phyloP scores from a whole-genome alignment of 2,329 filamentous ascomycete species.

The Penicillium polonicum region DNA sequence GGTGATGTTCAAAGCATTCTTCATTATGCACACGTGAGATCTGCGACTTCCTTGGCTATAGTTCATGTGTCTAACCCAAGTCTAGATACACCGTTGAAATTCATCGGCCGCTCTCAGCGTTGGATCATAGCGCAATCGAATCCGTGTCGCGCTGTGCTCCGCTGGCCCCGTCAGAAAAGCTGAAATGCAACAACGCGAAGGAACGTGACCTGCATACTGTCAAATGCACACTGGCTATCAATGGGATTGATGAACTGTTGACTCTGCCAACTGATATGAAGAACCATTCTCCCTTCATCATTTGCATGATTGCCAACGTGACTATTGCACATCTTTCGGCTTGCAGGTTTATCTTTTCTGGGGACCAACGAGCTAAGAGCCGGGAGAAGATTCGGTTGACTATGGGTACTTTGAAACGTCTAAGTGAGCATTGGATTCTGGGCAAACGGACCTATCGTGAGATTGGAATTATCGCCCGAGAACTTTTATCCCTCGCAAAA shows the following conservation, averaged over 20 bases:
- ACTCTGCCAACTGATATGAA: slow-evolving; percentile 36
- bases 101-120: slow-evolving; percentile 41
- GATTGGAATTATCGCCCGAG: slow-evolving; percentile 40
- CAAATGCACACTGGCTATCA: slow-evolving; percentile 37
- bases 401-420: slow-evolving; percentile 39
- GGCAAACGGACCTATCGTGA: slow-evolving; percentile 37
- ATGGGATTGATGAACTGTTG: slow-evolving; percentile 40
- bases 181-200: slow-evolving; percentile 10
- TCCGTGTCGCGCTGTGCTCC: slow-evolving; percentile 37
- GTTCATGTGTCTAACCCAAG: neutral
- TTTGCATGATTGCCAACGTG: slow-evolving; percentile 44
- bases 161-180: slow-evolving; percentile 12
- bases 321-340: slow-evolving; percentile 60
- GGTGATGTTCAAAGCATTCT: slow-evolving; percentile 81
- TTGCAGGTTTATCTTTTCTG: slow-evolving; percentile 38
- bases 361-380: slow-evolving; percentile 32
- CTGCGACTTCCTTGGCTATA: slow-evolving; percentile 33
- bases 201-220: slow-evolving; percentile 40
- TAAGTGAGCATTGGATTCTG: slow-evolving; percentile 39
- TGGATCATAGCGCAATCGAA: slow-evolving; percentile 41
- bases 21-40: slow-evolving; percentile 56
- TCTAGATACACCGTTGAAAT: slow-evolving; percentile 37
- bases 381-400: slow-evolving; percentile 42
- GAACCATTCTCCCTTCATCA: slow-evolving; percentile 41
- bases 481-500: slow-evolving; percentile 23